A percentile compares a stretch with the other conserved stretches of the same genome.
phyloP scores from a whole-genome alignment of 345 rosid genomes.

The Ceriops decandra region DNA sequence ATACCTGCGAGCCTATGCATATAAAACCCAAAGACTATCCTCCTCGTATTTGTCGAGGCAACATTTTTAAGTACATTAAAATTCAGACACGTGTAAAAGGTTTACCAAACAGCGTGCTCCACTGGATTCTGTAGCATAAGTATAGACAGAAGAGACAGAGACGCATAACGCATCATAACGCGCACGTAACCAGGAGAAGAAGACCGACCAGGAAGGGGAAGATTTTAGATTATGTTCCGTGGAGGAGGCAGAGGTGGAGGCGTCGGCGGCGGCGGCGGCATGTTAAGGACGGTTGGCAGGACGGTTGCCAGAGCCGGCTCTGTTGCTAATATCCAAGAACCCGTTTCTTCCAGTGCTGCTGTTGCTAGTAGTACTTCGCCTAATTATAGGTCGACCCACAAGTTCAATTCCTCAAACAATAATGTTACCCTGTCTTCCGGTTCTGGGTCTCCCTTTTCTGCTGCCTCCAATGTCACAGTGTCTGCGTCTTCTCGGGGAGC shows the following conservation, averaged over 20 bases:
- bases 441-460: constrained; percentile 18
- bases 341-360: constrained; percentile 39
- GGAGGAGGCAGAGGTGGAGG: constrained; percentile 34
- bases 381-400: constrained; percentile 21
- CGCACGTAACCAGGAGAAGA: background rate
- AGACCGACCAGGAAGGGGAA: too few relatives aligned
- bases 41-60: background rate
- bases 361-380: constrained; percentile 25
- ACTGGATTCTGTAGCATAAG: background rate
- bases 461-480: constrained; percentile 27
- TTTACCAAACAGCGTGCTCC: background rate
- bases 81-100: constrained; percentile 9
- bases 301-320: constrained; percentile 41
- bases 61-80: constrained; percentile 7
- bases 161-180: background rate
- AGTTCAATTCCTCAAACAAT: constrained; percentile 17
- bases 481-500: constrained; percentile 27
- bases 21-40: background rate
- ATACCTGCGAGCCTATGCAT: background rate
- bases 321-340: constrained; percentile 49
- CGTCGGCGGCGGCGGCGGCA: constrained; percentile 33
- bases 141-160: too few relatives aligned
- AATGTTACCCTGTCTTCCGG: constrained; percentile 39
- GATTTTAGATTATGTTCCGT: constrained; percentile 39
- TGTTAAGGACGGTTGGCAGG: constrained; percentile 52